Conservation (phyloP, 495 filamentous ascomycete genomes). For the Penicillium robsamsonii region DNA sequence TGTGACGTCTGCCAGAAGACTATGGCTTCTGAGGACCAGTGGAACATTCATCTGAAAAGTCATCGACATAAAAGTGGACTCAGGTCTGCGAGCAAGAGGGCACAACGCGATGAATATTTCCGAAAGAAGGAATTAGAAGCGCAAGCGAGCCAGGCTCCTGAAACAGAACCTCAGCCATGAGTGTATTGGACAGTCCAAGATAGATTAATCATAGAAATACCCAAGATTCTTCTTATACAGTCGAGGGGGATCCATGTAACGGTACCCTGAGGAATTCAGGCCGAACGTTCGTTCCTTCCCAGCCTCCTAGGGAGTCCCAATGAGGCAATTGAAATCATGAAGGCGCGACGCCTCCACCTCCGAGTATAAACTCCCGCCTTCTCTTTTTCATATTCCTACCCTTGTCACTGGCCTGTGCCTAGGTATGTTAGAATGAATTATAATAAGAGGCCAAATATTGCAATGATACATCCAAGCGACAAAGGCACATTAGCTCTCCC, state of each 20-base stretch:
- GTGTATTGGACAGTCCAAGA: not conserved
- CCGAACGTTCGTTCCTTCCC: too few species aligned
- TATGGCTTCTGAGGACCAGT: constrained; percentile 66
- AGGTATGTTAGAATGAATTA: too few species aligned
- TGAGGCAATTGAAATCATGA: too few species aligned
- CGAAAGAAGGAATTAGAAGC: constrained; percentile 19
- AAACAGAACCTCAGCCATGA: constrained; percentile 2
- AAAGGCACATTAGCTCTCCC: not conserved
- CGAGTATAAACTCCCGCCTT: too few species aligned
- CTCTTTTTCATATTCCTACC: too few species aligned
- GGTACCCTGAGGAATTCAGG: too few species aligned
- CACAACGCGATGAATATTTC: constrained; percentile 34
- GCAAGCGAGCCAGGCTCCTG: constrained; percentile 1
- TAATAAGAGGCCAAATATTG: not conserved
- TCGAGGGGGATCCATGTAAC: too few species aligned
- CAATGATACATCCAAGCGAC: not conserved
- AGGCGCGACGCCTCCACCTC: too few species aligned
- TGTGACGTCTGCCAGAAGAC: constrained; percentile 76
- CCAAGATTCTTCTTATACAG: not conserved
- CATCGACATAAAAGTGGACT: constrained; percentile 54
- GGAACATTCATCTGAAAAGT: constrained; percentile 71
- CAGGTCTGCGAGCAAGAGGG: constrained; percentile 32
- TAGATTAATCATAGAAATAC: constrained; percentile 3
- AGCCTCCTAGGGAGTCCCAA: too few species aligned
- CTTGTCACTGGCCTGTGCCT: too few species aligned